Conservation (phyloP, 257 asterid genomes). For the Jaltomata sinuosa region DNA sequence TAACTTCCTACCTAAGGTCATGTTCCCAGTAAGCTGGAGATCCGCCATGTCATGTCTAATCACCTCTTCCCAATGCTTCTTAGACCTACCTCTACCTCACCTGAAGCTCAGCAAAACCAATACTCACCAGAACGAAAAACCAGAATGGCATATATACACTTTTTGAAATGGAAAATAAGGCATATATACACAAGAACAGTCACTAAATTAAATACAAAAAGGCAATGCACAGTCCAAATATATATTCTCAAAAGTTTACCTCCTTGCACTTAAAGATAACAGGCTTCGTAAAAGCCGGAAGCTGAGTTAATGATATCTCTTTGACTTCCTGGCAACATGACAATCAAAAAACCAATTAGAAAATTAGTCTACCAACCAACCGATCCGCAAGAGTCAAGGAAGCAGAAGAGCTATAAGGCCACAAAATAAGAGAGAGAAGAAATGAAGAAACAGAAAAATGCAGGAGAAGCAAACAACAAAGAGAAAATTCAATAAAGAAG, state of each 20-base stretch:
- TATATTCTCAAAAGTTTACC: slow-evolving; percentile 31
- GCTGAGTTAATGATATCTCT: slow-evolving; percentile 74
- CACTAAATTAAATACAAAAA: background rate
- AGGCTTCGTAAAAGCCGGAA: slow-evolving; percentile 57
- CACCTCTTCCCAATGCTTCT: background rate
- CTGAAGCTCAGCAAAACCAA: background rate
- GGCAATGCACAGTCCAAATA: background rate
- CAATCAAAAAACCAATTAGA: background rate
- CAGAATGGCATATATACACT: background rate
- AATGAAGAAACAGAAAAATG: background rate
- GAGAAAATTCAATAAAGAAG: background rate
- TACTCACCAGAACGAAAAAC: background rate
- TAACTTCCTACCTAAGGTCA: background rate
- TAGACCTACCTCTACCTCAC: background rate
- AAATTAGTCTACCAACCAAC: background rate
- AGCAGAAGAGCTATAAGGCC: background rate
- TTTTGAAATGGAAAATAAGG: background rate
- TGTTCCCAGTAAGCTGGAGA: background rate
- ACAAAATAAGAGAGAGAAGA: background rate
- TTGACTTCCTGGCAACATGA: slow-evolving; percentile 54
- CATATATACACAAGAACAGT: background rate
- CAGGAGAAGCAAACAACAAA: background rate
- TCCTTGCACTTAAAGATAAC: slow-evolving; percentile 72
- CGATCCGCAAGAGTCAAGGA: background rate
- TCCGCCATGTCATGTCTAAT: background rate